These are phyloP conservation scores for Fusarium sp. DNA, from an alignment of 2,329 filamentous ascomycete genomes.

Conservation along the genomic window DNA sequence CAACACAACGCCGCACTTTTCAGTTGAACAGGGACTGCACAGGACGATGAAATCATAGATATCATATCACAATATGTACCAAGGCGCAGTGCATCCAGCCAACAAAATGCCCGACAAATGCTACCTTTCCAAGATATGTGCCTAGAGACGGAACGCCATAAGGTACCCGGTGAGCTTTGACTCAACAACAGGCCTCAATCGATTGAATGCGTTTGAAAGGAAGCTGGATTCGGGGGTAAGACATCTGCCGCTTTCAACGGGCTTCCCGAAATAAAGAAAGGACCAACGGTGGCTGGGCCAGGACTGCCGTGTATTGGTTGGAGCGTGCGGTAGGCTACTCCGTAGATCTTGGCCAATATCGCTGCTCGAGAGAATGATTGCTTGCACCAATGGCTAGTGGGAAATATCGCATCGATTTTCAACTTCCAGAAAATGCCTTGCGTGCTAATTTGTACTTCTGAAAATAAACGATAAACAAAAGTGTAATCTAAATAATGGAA, in stretches of 20 bases:
- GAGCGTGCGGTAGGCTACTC: background rate
- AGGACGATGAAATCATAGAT: background rate
- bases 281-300: background rate
- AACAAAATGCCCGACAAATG: background rate
- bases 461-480: background rate
- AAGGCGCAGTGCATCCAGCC: background rate
- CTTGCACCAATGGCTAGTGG: background rate
- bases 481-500: background rate
- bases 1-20: slow-evolving; percentile 9
- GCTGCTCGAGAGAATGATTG: background rate
- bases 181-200: background rate
- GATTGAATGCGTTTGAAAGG: background rate
- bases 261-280: background rate
- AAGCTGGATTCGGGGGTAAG: background rate
- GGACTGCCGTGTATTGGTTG: background rate
- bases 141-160: background rate
- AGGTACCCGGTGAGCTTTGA: background rate
- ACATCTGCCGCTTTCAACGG: slow-evolving; percentile 20
- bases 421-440: background rate
- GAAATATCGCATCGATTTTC: background rate
- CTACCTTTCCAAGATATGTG: background rate
- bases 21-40: background rate
- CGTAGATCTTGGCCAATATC: background rate
- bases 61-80: background rate
- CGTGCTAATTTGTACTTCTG: background rate